Conservation (phyloP, 257 asterid genomes). For the Catharanthus roseus region DNA sequence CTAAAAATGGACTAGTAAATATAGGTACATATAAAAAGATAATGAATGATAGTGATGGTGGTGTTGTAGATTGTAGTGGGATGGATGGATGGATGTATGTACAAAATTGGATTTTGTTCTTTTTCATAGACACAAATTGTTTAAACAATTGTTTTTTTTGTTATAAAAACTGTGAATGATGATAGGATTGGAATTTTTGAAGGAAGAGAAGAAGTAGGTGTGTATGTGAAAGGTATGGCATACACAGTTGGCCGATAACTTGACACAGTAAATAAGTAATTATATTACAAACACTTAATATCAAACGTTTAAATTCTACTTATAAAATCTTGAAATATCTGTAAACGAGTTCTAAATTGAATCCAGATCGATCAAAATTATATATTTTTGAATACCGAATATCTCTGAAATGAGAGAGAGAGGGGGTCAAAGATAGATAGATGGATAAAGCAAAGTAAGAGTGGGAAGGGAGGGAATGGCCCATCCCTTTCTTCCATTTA, state of each 20-base stretch:
- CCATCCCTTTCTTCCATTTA: slow-evolving; percentile 81
- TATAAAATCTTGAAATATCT: too few species aligned
- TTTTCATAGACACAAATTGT: slow-evolving; percentile 14
- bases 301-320: too few species aligned
- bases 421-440: too few species aligned
- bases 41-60: slow-evolving; percentile 32
- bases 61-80: slow-evolving; percentile 37
- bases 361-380: too few species aligned
- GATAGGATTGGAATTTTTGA: background rate
- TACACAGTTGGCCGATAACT: slow-evolving; percentile 51
- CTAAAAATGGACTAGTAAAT: background rate
- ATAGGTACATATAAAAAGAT: background rate
- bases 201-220: slow-evolving; percentile 11
- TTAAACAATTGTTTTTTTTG: slow-evolving; percentile 15
- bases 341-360: too few species aligned
- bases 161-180: too few species aligned
- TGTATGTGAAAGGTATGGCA: slow-evolving; percentile 31
- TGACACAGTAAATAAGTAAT: too few species aligned
- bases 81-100: slow-evolving; percentile 4
- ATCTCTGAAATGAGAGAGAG: too few species aligned
- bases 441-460: too few species aligned
- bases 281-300: too few species aligned
- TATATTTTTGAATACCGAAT: too few species aligned
- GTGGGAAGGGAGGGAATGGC: slow-evolving; percentile 58
- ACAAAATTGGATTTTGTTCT: slow-evolving; percentile 30